Evolutionary conservation across 352 stramenopile species (phyloP).

Genomic region (Globisporangium uncinulatum): DNA sequence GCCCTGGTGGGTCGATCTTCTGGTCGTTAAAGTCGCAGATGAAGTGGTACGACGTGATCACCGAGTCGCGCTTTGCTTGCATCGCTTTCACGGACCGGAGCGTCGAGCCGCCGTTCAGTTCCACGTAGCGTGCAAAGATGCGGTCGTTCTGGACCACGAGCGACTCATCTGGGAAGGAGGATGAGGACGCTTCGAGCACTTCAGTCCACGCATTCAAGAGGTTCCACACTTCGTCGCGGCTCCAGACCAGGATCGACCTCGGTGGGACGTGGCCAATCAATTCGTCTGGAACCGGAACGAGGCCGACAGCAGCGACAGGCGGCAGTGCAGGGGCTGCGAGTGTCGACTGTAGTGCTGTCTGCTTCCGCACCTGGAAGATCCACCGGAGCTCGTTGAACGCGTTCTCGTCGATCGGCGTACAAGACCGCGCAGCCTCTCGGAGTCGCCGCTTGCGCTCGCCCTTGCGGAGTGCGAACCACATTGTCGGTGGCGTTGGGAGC

Average conservation of each 20-base stretch:
- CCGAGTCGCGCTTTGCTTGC: slow-evolving; percentile 12
- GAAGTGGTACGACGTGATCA: slow-evolving; percentile 10
- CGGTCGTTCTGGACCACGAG: slow-evolving; percentile 5
- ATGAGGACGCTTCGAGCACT: slow-evolving; percentile 1
- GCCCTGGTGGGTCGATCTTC: not conserved
- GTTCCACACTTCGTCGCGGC: slow-evolving; percentile 8
- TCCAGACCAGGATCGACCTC: slow-evolving; percentile 4
- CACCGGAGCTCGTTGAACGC: slow-evolving; percentile 6
- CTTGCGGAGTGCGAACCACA: slow-evolving; percentile 10
- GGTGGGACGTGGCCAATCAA: not conserved
- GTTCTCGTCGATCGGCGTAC: slow-evolving; percentile 7
- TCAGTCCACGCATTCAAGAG: slow-evolving; percentile 7
- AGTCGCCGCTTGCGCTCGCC: slow-evolving; percentile 7
- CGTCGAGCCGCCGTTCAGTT: slow-evolving; percentile 1
- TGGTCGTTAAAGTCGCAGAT: slow-evolving; percentile 9
- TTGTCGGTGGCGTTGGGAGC: not conserved
- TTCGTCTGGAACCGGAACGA: not conserved
- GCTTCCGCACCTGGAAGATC: slow-evolving; percentile 6
- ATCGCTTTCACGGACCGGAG: slow-evolving; percentile 8
- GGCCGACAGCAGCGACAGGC: not conserved
- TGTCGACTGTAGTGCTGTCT: not conserved
- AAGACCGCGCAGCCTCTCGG: not conserved
- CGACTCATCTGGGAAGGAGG: slow-evolving; percentile 1
- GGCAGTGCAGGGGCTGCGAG: not conserved
- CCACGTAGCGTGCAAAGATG: slow-evolving; percentile 7